phyloP scores from a whole-genome alignment of 2,329 filamentous ascomycete genomes.

The Colletotrichum sp. region DNA sequence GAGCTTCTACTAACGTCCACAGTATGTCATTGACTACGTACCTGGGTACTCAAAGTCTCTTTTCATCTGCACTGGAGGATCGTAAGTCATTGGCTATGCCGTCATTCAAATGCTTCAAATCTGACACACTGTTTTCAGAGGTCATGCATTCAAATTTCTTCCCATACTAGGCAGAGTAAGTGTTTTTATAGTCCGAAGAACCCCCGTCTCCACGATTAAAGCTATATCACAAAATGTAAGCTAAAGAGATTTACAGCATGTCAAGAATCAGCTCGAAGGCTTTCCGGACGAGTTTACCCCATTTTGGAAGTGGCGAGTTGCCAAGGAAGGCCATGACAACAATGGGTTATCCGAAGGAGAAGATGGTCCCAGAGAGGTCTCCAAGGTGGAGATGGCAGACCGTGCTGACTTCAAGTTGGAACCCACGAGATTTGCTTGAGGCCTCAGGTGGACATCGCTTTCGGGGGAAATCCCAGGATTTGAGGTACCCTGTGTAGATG shows the following conservation, averaged over 20 bases:
- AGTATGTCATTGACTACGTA: neutral
- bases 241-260: neutral
- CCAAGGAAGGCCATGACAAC: neutral
- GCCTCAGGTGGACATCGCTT: neutral
- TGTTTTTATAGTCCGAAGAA: neutral
- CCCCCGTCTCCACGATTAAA: neutral
- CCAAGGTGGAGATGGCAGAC: neutral
- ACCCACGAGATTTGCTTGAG: neutral
- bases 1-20: neutral
- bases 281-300: neutral
- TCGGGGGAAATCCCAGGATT: neutral
- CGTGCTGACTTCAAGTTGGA: neutral
- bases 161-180: neutral
- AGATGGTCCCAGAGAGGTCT: neutral
- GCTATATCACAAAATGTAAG: neutral
- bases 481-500: neutral
- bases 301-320: neutral
- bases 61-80: neutral
- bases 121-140: neutral
- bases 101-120: neutral
- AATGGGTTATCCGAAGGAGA: neutral
- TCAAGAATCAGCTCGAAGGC: neutral
- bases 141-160: neutral
- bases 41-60: neutral
- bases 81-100: neutral